Evolutionary conservation across 2,329 filamentous ascomycete genomes (phyloP).

Genomic region (Alternaria brassicae): DNA sequence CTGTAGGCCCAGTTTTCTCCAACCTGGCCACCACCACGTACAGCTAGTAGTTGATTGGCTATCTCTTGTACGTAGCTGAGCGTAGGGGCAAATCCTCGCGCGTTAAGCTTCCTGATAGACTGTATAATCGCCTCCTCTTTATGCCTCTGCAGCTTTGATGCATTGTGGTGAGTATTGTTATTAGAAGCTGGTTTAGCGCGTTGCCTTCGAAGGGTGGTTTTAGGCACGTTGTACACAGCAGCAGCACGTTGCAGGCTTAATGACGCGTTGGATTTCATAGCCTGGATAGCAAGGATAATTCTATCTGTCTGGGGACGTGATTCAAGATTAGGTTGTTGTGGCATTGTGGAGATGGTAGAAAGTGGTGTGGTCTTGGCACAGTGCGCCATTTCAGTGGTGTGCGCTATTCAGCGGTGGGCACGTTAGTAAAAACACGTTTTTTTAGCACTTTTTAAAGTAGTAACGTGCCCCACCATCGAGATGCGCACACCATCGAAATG

Average conservation of each 20-base stretch:
- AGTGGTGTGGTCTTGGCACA: conserved; percentile 3
- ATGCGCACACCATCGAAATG: not conserved
- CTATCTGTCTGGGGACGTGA: not conserved
- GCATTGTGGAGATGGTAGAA: not conserved
- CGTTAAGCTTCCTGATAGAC: not conserved
- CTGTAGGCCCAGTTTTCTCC: too few species aligned
- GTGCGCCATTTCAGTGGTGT: not conserved
- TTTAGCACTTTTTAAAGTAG: too few species aligned
- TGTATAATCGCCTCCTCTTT: not conserved
- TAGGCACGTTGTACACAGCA: too few species aligned
- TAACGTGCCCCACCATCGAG: not conserved
- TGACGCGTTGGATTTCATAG: too few species aligned
- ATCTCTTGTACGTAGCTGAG: too few species aligned
- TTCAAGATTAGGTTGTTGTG: conserved; percentile 5
- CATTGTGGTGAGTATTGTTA: not conserved
- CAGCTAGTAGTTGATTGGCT: too few species aligned
- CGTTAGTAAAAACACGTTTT: too few species aligned
- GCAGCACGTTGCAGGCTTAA: not conserved
- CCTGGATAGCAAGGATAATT: conserved; percentile 4
- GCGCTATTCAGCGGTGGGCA: not conserved
- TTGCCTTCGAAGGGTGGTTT: not conserved
- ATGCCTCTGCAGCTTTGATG: not conserved
- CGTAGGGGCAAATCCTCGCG: too few species aligned
- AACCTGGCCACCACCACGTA: too few species aligned
- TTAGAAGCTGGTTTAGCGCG: not conserved